Conservation (phyloP, 306 rosid species). For the Begonia loranthoides region DNA sequence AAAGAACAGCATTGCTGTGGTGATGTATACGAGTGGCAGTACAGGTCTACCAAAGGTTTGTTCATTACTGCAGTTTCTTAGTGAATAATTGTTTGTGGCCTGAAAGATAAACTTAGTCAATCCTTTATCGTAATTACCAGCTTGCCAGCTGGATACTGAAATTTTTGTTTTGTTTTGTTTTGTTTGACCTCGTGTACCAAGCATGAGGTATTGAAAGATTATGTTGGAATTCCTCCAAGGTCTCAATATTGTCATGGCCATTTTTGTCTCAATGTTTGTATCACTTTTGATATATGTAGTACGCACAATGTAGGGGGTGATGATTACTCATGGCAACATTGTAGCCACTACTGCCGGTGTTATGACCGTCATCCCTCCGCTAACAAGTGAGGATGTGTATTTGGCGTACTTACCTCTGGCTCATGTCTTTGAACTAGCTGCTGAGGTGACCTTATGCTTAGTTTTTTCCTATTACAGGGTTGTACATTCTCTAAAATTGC, state of each 20-base stretch:
- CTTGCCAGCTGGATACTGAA: too few relatives aligned
- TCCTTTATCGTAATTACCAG: not conserved
- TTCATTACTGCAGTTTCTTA: slow-evolving; percentile 14
- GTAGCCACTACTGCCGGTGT: slow-evolving; percentile 80
- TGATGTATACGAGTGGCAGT: slow-evolving; percentile 97
- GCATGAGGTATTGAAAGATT: too few relatives aligned
- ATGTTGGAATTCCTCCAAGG: too few relatives aligned
- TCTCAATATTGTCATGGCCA: too few relatives aligned
- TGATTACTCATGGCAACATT: slow-evolving; percentile 84
- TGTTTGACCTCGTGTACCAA: too few relatives aligned
- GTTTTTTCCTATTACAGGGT: not conserved
- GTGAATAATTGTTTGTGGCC: too few relatives aligned
- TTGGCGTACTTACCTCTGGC: slow-evolving; percentile 90
- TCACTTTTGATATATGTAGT: slow-evolving; percentile 1
- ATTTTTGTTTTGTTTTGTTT: too few relatives aligned
- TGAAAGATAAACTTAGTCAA: not conserved
- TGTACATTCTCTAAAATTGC: too few relatives aligned
- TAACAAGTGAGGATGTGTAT: slow-evolving; percentile 53
- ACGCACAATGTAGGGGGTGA: slow-evolving; percentile 60
- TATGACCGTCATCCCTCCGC: slow-evolving; percentile 57
- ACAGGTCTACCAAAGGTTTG: slow-evolving; percentile 89
- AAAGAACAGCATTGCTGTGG: slow-evolving; percentile 49
- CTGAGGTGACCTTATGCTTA: slow-evolving; percentile 46
- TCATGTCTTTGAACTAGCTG: slow-evolving; percentile 90
- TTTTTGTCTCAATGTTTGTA: too few relatives aligned